A percentile compares a stretch with the other conserved stretches of the same genome.
Evolutionary conservation across 2,329 filamentous ascomycete species (phyloP).

Genomic region (Chrysoporthe austroafricana): DNA sequence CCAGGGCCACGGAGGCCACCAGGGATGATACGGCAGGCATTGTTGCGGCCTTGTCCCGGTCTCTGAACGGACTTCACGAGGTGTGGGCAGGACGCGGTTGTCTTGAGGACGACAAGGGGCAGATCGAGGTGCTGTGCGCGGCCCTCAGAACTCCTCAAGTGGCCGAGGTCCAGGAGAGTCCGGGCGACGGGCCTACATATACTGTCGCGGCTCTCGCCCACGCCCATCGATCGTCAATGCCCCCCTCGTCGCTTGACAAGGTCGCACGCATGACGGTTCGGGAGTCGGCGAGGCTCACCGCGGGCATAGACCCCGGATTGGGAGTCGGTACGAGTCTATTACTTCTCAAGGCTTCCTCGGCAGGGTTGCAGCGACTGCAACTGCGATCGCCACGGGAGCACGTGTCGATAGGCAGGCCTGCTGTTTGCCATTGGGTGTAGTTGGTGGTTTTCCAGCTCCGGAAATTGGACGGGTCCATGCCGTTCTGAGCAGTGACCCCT

Average conservation of each 20-base stretch:
- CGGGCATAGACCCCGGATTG: slow-evolving; percentile 24
- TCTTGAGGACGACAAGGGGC: background rate
- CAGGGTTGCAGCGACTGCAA: slow-evolving; percentile 15
- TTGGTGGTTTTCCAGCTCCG: background rate
- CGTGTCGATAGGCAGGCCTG: slow-evolving; percentile 19
- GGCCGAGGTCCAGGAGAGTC: background rate
- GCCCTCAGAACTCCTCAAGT: slow-evolving; percentile 1
- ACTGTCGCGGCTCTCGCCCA: background rate
- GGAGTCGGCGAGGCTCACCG: slow-evolving; percentile 21
- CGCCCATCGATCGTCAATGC: slow-evolving; percentile 5
- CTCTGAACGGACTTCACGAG: background rate
- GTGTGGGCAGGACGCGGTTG: background rate
- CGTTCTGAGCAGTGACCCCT: background rate
- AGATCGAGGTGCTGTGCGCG: slow-evolving; percentile 8
- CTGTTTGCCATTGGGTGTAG: slow-evolving; percentile 22
- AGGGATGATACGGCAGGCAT: slow-evolving; percentile 20
- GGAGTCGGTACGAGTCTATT: slow-evolving; percentile 17
- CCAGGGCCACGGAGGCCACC: slow-evolving; percentile 24
- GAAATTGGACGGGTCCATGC: slow-evolving; percentile 10
- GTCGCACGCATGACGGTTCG: slow-evolving; percentile 17
- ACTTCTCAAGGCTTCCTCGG: slow-evolving; percentile 16
- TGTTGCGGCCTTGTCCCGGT: background rate
- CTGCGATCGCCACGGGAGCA: slow-evolving; percentile 10
- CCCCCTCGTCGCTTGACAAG: slow-evolving; percentile 3
- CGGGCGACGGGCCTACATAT: slow-evolving; percentile 20